phyloP scores from a whole-genome alignment of 441 rosid species.

The Aquilaria agallochum region DNA sequence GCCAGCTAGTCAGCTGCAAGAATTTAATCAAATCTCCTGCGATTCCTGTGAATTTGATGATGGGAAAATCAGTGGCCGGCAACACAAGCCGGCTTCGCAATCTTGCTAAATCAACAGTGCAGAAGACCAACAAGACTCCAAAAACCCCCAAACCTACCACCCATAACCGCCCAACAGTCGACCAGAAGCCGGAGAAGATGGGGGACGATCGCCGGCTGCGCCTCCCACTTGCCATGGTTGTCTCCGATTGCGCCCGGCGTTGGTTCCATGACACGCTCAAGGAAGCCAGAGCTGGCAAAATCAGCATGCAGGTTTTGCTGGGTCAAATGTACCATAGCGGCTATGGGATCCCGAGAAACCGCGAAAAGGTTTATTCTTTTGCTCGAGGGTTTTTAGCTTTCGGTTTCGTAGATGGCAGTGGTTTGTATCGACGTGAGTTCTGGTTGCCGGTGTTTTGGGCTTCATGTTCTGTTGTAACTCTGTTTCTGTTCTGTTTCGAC shows the following conservation, averaged over 20 bases:
- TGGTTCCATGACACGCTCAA: conserved; percentile 92
- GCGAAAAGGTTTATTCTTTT: conserved; percentile 39
- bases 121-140: conserved; percentile 11
- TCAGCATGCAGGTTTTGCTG: conserved; percentile 80
- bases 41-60: too few relatives aligned
- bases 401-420: too few relatives aligned
- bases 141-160: conserved; percentile 31
- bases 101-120: conserved; percentile 21
- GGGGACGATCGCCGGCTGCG: conserved; percentile 22
- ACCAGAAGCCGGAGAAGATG: conserved; percentile 28
- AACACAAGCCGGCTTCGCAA: conserved; percentile 33
- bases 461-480: too few relatives aligned
- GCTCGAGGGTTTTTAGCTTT: too few relatives aligned
- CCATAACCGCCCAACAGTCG: conserved; percentile 7
- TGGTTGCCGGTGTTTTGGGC: too few relatives aligned
- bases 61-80: conserved; percentile 55
- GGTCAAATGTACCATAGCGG: conserved; percentile 94
- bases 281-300: conserved; percentile 87
- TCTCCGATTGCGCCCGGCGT: conserved; percentile 77
- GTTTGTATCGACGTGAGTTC: too few relatives aligned
- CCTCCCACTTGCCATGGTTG: conserved; percentile 73
- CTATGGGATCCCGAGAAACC: conserved; percentile 66
- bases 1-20: too few relatives aligned
- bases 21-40: too few relatives aligned
- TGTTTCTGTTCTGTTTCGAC: neutral